Conservation (phyloP, 768 basidiomycete species). For the Multifurca ochricompacta region DNA sequence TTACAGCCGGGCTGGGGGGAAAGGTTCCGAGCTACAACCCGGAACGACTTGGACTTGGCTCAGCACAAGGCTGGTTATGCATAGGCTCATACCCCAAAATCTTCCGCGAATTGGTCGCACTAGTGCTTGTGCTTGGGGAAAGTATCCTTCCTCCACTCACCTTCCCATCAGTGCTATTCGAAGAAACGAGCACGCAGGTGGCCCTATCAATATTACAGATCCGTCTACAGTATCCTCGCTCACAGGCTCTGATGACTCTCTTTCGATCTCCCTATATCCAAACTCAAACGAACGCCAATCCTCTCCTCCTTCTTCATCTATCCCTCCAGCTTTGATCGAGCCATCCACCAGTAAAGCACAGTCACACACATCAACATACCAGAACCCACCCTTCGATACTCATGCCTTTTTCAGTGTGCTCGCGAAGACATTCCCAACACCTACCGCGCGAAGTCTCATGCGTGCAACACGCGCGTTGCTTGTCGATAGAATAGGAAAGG, state of each 20-base stretch:
- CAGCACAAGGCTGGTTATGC: too few species aligned
- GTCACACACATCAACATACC: constrained; percentile 34
- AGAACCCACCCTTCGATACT: constrained; percentile 75
- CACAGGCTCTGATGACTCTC: constrained; percentile 1
- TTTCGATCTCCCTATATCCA: constrained; percentile 7
- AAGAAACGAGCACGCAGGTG: not conserved
- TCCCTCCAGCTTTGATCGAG: constrained; percentile 8
- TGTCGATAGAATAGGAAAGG: constrained; percentile 65
- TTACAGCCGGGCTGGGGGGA: too few species aligned
- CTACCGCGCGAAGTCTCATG: constrained; percentile 74
- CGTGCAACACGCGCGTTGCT: constrained; percentile 74
- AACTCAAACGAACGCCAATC: not conserved
- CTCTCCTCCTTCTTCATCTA: not conserved
- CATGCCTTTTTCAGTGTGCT: constrained; percentile 66
- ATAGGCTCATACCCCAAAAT: too few species aligned
- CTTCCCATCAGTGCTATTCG: not conserved
- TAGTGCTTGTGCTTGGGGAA: constrained; percentile 1
- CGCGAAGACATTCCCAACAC: constrained; percentile 66
- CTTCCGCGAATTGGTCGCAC: too few species aligned
- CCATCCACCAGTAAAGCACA: not conserved
- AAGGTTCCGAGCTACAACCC: too few species aligned
- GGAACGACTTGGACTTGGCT: too few species aligned
- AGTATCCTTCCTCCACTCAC: not conserved
- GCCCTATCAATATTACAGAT: not conserved
- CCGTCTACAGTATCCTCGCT: not conserved